These are phyloP conservation scores for Arthrocladium fulminans DNA, from an alignment of 2,329 filamentous ascomycete genomes.

Conservation along the genomic window DNA sequence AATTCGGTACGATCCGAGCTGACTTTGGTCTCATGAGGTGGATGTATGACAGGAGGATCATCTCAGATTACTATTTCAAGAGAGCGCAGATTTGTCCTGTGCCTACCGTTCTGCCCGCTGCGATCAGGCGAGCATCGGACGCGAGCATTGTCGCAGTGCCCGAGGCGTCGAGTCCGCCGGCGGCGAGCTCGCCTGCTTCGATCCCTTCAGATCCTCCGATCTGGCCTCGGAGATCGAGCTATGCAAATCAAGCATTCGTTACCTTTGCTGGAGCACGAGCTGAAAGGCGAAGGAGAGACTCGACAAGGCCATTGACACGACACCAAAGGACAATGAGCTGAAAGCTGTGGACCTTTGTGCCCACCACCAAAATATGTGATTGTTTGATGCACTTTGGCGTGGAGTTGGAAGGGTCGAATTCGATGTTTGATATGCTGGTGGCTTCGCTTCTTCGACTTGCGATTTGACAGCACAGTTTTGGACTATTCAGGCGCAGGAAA, in stretches of 20 bases:
- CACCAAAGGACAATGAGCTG: not conserved
- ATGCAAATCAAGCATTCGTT: constrained; percentile 18
- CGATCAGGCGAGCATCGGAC: not conserved
- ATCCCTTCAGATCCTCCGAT: not conserved
- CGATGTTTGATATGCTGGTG: not conserved
- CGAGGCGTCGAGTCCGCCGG: constrained; percentile 14
- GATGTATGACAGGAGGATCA: constrained; percentile 34
- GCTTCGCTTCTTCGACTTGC: not conserved
- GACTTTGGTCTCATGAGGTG: constrained; percentile 40
- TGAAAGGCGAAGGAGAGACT: constrained; percentile 21
- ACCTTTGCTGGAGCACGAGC: constrained; percentile 18
- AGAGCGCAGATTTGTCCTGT: constrained; percentile 34
- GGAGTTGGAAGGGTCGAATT: not conserved
- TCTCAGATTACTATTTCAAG: constrained; percentile 36
- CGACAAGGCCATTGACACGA: constrained; percentile 15
- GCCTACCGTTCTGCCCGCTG: constrained; percentile 20
- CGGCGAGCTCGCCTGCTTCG: constrained; percentile 14
- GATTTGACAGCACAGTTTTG: not conserved
- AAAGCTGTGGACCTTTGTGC: not conserved
- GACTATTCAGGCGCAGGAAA: not conserved
- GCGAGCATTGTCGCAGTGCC: constrained; percentile 10
- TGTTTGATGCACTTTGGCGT: not conserved
- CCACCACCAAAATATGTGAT: not conserved
- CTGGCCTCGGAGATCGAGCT: constrained; percentile 8
- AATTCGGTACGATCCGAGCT: constrained; percentile 32